phyloP scores from a whole-genome alignment of 768 basidiomycete species.

The Daedaleopsis sinensis region DNA sequence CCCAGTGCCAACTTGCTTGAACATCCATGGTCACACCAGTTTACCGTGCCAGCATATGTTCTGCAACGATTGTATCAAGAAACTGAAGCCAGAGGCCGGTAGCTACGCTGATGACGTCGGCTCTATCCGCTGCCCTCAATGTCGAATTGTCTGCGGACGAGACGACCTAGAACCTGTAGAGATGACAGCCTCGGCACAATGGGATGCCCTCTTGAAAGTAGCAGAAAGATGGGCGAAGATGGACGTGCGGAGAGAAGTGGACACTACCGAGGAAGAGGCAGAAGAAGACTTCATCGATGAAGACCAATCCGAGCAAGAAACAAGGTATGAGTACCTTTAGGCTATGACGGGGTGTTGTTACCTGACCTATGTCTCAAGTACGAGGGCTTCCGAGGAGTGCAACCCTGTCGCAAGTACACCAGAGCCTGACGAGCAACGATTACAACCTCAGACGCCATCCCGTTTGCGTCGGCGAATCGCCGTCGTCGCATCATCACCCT shows the following conservation, averaged over 20 bases:
- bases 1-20: neutral
- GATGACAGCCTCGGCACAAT: constrained; percentile 44
- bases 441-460: neutral
- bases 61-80: constrained; percentile 41
- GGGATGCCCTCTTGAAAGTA: constrained; percentile 45
- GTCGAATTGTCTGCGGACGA: constrained; percentile 32
- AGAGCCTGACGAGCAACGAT: neutral
- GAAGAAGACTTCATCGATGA: constrained; percentile 43
- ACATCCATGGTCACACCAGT: constrained; percentile 26
- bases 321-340: neutral
- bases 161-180: constrained; percentile 40
- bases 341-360: too few species aligned
- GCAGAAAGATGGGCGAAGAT: constrained; percentile 42
- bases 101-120: constrained; percentile 25
- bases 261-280: constrained; percentile 47
- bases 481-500: neutral
- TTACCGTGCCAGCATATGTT: constrained; percentile 47
- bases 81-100: constrained; percentile 23
- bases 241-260: constrained; percentile 39
- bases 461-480: constrained; percentile 2
- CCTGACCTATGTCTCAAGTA: neutral
- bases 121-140: constrained; percentile 40
- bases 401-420: constrained; percentile 16
- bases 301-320: neutral
- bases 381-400: constrained; percentile 2